Evolutionary conservation across 768 basidiomycete species (phyloP), one percentile per base, ranked within the genome.

Genomic region (Cyathus striatus): DNA sequence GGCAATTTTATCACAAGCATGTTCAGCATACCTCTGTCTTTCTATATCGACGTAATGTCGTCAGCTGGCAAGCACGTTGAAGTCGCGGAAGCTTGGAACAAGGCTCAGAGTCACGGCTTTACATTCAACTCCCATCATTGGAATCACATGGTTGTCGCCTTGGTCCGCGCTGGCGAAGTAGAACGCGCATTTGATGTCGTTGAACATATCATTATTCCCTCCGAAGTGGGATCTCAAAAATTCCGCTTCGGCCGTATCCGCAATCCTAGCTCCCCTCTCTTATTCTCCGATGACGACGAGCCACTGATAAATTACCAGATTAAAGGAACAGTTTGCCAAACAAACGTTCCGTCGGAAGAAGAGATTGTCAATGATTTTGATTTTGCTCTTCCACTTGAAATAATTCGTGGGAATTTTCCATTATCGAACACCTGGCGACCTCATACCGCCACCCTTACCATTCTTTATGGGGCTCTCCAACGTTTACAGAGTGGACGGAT

Each of bases 41-140:
- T 90, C 50, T 83, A 83, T 61, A 79, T 96, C 47, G 82, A 90
- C 49, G 73, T 78, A 4, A 65, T 94, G 40, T 87, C 90, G 2
- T 61, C 66, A 3, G 75, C 73, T 0, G 85, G 83, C 2, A 56
- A 66, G 26, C 84, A 92, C 51, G 48, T 56, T 6, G 75, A 81
- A 45, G 72, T 94, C 35, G 74, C 81, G 13, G 54, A 57, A 3
- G 68, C 75, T 0, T 97, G 95, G 93, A 64, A 68, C n/a, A 57
- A 66, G 23, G 72, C 89, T 39, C 75, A 76, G 46, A 49, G 60
- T 9, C 61, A 69, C 7, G 88, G 89, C 2, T 86, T 94, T 51
- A 70, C 70, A 10, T 90, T 92, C 58, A 90, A 94, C 57, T 75
- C 86, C 10, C 81, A 86, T 53, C 97, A 96, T 59, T 98, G 91